Evolutionary conservation across 2,329 filamentous ascomycete genomes (phyloP).

Genomic region (Bipolaris oryzae): DNA sequence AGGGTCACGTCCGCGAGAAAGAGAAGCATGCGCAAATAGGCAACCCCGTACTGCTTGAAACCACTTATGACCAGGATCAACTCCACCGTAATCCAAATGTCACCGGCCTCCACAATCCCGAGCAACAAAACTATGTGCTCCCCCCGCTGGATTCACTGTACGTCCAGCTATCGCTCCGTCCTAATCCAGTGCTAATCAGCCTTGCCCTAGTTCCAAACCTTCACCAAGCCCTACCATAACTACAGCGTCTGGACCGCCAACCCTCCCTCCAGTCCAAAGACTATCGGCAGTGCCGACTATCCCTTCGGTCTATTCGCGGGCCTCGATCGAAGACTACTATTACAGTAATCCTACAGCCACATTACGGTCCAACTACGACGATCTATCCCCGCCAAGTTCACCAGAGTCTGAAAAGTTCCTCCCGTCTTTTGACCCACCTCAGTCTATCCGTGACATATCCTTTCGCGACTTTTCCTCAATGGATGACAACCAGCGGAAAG

Average conservation of each 20-base stretch:
- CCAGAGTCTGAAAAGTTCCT: conserved; percentile 42
- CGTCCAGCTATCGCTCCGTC: conserved; percentile 18
- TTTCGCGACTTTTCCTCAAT: conserved; percentile 50
- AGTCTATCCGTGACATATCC: conserved; percentile 45
- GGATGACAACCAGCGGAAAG: conserved; percentile 41
- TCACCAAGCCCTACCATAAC: conserved; percentile 27
- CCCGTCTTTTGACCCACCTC: conserved; percentile 26
- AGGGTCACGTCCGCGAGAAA: conserved; percentile 51
- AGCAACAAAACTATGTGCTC: conserved; percentile 34
- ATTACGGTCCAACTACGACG: conserved; percentile 34
- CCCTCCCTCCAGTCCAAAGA: conserved; percentile 63
- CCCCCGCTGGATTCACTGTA: conserved; percentile 29
- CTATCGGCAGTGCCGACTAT: conserved; percentile 39
- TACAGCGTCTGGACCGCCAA: conserved; percentile 36
- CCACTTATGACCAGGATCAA: conserved; percentile 53
- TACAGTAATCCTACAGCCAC: conserved; percentile 27
- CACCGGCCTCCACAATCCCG: conserved; percentile 36
- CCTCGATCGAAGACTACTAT: conserved; percentile 50
- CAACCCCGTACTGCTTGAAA: conserved; percentile 54
- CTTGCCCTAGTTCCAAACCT: conserved; percentile 28
- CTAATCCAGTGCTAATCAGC: conserved; percentile 2
- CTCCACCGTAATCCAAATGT: conserved; percentile 47
- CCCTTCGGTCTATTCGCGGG: conserved; percentile 68
- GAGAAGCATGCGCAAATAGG: conserved; percentile 50
- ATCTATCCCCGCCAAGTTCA: conserved; percentile 49